Evolutionary conservation across 495 filamentous ascomycete species (phyloP).

Genomic region (Aspergillus steynii): DNA sequence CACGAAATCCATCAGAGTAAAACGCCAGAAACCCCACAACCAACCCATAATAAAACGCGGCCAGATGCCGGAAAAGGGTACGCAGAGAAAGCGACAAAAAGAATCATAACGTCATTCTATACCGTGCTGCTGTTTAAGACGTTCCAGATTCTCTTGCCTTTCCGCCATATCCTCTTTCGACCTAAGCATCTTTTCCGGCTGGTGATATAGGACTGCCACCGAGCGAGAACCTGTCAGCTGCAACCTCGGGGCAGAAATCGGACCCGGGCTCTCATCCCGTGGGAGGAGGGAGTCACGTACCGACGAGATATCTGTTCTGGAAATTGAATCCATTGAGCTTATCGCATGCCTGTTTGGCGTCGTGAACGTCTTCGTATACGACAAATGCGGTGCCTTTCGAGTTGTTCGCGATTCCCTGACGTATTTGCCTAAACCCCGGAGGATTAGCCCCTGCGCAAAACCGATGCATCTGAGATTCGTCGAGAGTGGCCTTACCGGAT

Average conservation of each 20-base stretch:
- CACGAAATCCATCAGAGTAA: constrained; percentile 33
- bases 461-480: neutral
- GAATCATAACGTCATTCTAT: constrained; percentile 76
- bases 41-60: constrained; percentile 43
- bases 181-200: constrained; percentile 94
- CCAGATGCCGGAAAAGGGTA: constrained; percentile 43
- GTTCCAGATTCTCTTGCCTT: constrained; percentile 95
- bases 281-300: constrained; percentile 53
- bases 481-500: constrained; percentile 67
- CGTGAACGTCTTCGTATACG: constrained; percentile 98
- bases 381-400: constrained; percentile 99
- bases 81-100: constrained; percentile 35
- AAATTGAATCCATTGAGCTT: constrained; percentile 99
- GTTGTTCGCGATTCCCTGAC: constrained; percentile 94
- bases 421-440: constrained; percentile 75
- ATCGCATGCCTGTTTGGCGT: constrained; percentile 97
- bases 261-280: neutral
- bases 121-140: constrained; percentile 94
- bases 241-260: neutral
- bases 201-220: constrained; percentile 85
- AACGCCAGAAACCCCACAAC: constrained; percentile 50
- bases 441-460: neutral
- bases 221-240: neutral
- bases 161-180: constrained; percentile 93
- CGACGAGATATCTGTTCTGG: constrained; percentile 98